Evolutionary conservation across 441 rosid species (phyloP).

Genomic region (Capsella rubella): DNA sequence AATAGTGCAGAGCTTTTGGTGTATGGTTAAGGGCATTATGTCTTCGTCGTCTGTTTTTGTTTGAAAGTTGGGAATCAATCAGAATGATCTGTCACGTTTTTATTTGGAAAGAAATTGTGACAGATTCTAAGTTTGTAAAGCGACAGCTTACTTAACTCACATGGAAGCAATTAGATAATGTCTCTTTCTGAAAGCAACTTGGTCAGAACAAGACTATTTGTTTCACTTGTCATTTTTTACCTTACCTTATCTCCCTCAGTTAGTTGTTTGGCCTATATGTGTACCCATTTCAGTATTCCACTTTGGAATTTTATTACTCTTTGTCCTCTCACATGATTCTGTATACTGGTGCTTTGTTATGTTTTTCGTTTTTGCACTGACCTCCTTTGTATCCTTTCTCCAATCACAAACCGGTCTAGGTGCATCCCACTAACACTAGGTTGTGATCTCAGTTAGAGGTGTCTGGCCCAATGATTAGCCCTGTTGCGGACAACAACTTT

Average conservation of each 20-base stretch:
- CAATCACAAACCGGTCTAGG: not conserved
- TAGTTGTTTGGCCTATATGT: slow-evolving; percentile 1
- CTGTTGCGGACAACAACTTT: too few species aligned
- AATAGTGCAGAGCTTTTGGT: slow-evolving; percentile 34
- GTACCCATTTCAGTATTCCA: not conserved
- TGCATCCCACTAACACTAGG: not conserved
- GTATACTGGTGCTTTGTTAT: not conserved
- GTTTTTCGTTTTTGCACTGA: not conserved
- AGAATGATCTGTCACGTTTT: slow-evolving; percentile 21
- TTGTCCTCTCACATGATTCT: not conserved
- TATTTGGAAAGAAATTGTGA: slow-evolving; percentile 14
- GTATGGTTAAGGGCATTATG: slow-evolving; percentile 26
- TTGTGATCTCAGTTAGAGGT: not conserved
- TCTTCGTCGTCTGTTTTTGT: slow-evolving; percentile 2
- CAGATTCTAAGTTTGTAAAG: slow-evolving; percentile 27
- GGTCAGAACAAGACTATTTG: not conserved
- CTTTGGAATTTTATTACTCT: not conserved
- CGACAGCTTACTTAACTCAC: slow-evolving; percentile 39
- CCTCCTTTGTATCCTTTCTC: not conserved
- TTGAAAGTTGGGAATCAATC: not conserved
- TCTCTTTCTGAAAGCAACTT: slow-evolving; percentile 35
- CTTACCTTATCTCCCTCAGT: not conserved
- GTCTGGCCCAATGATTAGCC: too few species aligned
- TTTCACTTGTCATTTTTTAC: slow-evolving; percentile 6
- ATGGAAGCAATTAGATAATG: slow-evolving; percentile 30